Evolutionary conservation across 116 monocot species (phyloP), one percentile per base, ranked within the genome.

Genomic region (Trichopus zeylanicus): DNA sequence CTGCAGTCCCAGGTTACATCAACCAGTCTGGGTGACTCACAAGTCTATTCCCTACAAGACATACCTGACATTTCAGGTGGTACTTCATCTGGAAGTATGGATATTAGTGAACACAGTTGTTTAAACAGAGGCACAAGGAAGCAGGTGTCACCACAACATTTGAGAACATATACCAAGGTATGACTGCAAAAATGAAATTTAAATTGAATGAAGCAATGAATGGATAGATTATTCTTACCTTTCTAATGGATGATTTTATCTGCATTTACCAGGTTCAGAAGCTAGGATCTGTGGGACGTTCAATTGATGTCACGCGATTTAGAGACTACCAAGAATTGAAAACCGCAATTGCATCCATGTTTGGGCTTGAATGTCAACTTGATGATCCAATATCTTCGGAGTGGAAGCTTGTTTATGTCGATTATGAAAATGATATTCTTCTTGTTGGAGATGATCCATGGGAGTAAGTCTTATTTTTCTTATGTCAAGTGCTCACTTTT

Each of bases 371-470:
- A 62, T 76, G 75, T 8, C 79, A 82, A 59, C 70, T 91, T 31
- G 87, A 82, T 46, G 82, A 87, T 64, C 77, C 78, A 19, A 63
- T 46, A 57, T 55, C 61, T 55, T 80, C 84, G 6, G 84, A 80
- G 42, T 91, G 97, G 91, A 91, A 91, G 56, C 85, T 97, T 58
- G 97, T 97, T 0, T 97, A 91, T 58, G 73, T 97, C 0, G 97
- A 97, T 73, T 82, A 84, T 51, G 91, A 97, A 63, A 91, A 97
- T 64, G 97, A 97, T 73, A 87, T 97, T 67, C 84, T 97, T 73
- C 78, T 97, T 16, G 91, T 97, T 52, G 97, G 91, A 53, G 97
- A 97, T 68, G 97, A 97, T 75, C 97, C 97, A 53, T 97, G 97
- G 97, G 87, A 91, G 97, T 97, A 78, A 78, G 91, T 76, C 29